phyloP scores from a whole-genome alignment of 495 filamentous ascomycete genomes.

The Clavariopsis aquatica region DNA sequence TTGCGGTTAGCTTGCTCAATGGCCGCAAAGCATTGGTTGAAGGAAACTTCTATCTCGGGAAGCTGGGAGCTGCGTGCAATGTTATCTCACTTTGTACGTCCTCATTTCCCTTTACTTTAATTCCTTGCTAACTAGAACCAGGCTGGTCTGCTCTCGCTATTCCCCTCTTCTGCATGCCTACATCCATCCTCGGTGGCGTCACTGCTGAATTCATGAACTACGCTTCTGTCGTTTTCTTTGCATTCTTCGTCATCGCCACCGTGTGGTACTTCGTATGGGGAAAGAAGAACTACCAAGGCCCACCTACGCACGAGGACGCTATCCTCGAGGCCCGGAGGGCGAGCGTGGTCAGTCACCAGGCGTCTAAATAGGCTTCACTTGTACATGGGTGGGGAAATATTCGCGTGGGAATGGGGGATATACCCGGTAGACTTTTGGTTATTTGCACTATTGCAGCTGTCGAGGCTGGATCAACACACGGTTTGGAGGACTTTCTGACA shows the following conservation, averaged over 20 bases:
- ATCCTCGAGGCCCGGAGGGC: slow-evolving; percentile 30
- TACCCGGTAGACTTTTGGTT: no score
- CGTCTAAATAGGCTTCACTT: not conserved
- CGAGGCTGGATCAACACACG: no score
- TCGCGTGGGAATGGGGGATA: no score
- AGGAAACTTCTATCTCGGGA: slow-evolving; percentile 56
- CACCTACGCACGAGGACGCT: slow-evolving; percentile 42
- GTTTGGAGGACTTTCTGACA: no score
- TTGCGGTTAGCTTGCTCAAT: slow-evolving; percentile 57
- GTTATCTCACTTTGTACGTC: slow-evolving; percentile 56
- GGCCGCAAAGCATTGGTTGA: slow-evolving; percentile 51
- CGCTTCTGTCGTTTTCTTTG: slow-evolving; percentile 65
- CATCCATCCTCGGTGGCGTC: slow-evolving; percentile 35
- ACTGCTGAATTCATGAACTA: slow-evolving; percentile 55
- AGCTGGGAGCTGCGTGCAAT: slow-evolving; percentile 60
- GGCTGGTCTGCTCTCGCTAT: slow-evolving; percentile 64
- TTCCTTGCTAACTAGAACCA: slow-evolving; percentile 31
- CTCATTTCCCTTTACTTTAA: not conserved
- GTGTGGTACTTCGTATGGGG: slow-evolving; percentile 72
- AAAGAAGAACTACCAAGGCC: slow-evolving; percentile 68
- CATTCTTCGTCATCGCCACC: slow-evolving; percentile 57
- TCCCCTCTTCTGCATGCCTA: slow-evolving; percentile 60
- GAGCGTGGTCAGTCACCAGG: slow-evolving; percentile 16
- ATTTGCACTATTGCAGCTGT: no score
- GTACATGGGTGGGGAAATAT: no score